phyloP scores from a whole-genome alignment of 1,284 basidiomycete species.

The Malassezia slooffiae region DNA sequence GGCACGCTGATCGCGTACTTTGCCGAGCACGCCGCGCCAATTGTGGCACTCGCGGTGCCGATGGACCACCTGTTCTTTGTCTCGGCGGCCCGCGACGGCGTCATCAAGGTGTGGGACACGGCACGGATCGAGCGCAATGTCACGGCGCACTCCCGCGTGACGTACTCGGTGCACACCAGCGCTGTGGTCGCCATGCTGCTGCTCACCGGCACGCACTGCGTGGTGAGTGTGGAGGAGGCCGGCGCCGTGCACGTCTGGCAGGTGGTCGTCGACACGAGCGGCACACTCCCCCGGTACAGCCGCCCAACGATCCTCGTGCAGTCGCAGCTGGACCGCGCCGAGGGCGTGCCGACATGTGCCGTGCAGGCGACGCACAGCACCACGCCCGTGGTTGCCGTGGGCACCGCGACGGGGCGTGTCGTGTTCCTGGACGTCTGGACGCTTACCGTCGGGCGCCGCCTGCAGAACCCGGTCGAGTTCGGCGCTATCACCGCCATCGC shows the following conservation, averaged over 20 bases:
- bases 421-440: slow-evolving; percentile 72
- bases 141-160: slow-evolving; percentile 48
- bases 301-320: slow-evolving; percentile 46
- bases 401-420: slow-evolving; percentile 69
- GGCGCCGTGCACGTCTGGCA: slow-evolving; percentile 48
- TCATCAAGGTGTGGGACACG: slow-evolving; percentile 72
- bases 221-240: slow-evolving; percentile 47
- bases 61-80: slow-evolving; percentile 92
- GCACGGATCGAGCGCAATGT: slow-evolving; percentile 66
- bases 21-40: slow-evolving; percentile 49
- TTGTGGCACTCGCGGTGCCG: slow-evolving; percentile 73
- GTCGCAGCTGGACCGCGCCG: slow-evolving; percentile 41
- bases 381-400: slow-evolving; percentile 57
- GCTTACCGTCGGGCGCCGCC: slow-evolving; percentile 63
- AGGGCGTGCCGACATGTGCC: slow-evolving; percentile 40
- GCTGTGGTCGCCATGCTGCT: slow-evolving; percentile 43
- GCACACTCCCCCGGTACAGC: slow-evolving; percentile 46
- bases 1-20: slow-evolving; percentile 40
- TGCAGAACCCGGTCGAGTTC: slow-evolving; percentile 72
- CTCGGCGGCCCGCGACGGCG: slow-evolving; percentile 72
- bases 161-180: slow-evolving; percentile 45
- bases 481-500: slow-evolving; percentile 78
- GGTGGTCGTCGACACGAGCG: slow-evolving; percentile 39
- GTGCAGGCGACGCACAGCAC: slow-evolving; percentile 22
- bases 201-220: slow-evolving; percentile 48